Conservation (phyloP, 345 rosid species). For the Triadica sebifera region DNA sequence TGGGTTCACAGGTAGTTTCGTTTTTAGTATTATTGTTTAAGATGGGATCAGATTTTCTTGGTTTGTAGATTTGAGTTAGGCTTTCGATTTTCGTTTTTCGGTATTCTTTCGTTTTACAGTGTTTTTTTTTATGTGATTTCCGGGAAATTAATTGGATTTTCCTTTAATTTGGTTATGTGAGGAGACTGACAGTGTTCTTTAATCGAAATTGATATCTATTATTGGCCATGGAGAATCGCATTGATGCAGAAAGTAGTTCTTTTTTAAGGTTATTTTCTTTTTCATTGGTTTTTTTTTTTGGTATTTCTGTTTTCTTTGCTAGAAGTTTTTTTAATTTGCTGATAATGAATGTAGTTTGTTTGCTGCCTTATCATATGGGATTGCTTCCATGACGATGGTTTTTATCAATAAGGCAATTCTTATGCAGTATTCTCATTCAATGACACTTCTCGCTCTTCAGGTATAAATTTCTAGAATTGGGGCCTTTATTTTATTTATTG, state of each 20-base stretch:
- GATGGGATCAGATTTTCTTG: background rate
- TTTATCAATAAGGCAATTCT: slow-evolving; percentile 89
- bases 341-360: slow-evolving; percentile 48
- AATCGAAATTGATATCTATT: background rate
- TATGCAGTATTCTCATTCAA: slow-evolving; percentile 76
- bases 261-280: slow-evolving; percentile 29
- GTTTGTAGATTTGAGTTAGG: background rate
- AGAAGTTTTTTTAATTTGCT: background rate
- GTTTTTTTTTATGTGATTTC: background rate
- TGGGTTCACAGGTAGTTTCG: background rate
- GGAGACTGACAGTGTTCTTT: background rate
- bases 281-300: background rate
- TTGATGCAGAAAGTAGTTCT: slow-evolving; percentile 28
- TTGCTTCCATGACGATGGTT: slow-evolving; percentile 97
- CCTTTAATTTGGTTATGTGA: slow-evolving; percentile 8
- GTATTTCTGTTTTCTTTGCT: background rate
- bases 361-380: slow-evolving; percentile 83
- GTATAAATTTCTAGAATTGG: slow-evolving; percentile 29
- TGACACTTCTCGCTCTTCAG: slow-evolving; percentile 87
- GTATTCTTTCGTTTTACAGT: background rate
- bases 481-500: background rate
- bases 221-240: slow-evolving; percentile 35
- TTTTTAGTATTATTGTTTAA: background rate
- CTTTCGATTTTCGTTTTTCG: background rate
- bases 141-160: background rate